phyloP scores from a whole-genome alignment of 2,329 filamentous ascomycete genomes.

The Venturiaceae sp. region DNA sequence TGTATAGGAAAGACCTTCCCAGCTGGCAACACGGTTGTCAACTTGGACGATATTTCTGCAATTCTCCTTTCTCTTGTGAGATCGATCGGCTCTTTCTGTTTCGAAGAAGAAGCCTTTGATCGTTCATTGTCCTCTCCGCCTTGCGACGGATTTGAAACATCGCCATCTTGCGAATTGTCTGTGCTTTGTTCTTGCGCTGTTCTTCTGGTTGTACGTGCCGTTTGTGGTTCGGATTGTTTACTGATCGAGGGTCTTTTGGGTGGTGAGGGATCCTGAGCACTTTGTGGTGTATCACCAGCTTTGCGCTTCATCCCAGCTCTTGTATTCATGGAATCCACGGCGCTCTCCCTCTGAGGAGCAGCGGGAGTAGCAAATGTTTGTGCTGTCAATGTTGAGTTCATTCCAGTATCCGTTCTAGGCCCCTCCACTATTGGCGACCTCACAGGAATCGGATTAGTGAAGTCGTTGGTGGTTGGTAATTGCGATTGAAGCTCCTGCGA shows the following conservation, averaged over 20 bases:
- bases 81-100: background rate
- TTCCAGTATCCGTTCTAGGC: slow-evolving; percentile 7
- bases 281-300: background rate
- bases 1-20: slow-evolving; percentile 65
- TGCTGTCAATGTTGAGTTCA: background rate
- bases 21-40: slow-evolving; percentile 47
- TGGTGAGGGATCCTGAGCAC: background rate
- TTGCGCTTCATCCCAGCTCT: slow-evolving; percentile 8
- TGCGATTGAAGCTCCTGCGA: slow-evolving; percentile 24
- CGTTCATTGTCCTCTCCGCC: background rate
- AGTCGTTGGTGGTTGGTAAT: slow-evolving; percentile 21
- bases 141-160: background rate
- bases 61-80: slow-evolving; percentile 22
- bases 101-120: background rate
- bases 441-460: slow-evolving; percentile 24
- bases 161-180: slow-evolving; percentile 1
- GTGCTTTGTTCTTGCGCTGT: background rate
- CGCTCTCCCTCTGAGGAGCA: background rate
- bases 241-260: background rate
- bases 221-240: background rate
- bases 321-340: background rate
- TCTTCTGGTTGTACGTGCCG: background rate
- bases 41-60: slow-evolving; percentile 18
- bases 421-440: slow-evolving; percentile 5
- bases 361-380: background rate